phyloP scores from a whole-genome alignment of 129 eudicot genomes.

The Lactuca sativa region DNA sequence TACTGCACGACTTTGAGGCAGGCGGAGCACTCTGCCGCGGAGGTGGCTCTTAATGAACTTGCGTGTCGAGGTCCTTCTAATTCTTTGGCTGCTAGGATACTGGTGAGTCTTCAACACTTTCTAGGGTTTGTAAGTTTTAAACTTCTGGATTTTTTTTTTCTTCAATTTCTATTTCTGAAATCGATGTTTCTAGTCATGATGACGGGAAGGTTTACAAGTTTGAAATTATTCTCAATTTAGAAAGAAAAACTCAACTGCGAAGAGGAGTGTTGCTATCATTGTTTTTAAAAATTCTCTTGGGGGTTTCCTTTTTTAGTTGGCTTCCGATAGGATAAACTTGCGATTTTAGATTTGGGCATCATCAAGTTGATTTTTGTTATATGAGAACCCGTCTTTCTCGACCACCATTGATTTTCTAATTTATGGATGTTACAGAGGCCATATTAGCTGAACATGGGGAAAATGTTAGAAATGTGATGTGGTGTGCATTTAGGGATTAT shows the following conservation, averaged over 20 bases:
- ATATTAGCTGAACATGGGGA: neutral
- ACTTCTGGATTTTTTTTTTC: neutral
- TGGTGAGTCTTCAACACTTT: constrained; percentile 34
- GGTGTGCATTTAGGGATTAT: neutral
- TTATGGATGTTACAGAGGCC: neutral
- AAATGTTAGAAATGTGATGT: neutral
- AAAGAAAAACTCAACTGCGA: neutral
- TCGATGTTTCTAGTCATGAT: neutral
- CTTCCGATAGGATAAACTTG: neutral
- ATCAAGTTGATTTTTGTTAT: neutral
- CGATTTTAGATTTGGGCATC: constrained; percentile 6
- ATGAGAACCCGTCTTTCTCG: neutral
- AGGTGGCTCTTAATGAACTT: constrained; percentile 58
- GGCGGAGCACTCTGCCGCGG: constrained; percentile 82
- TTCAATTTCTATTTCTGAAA: neutral
- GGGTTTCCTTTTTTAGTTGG: neutral
- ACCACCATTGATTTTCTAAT: neutral
- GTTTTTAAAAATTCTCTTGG: neutral
- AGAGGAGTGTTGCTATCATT: neutral
- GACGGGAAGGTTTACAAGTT: neutral
- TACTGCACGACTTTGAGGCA: constrained; percentile 63
- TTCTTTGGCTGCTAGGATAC: constrained; percentile 62
- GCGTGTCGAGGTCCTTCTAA: constrained; percentile 53
- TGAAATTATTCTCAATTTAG: neutral
- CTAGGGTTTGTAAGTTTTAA: constrained; percentile 17